Conservation (phyloP, 495 filamentous ascomycete species). For the Aspergillus kassunensis region DNA sequence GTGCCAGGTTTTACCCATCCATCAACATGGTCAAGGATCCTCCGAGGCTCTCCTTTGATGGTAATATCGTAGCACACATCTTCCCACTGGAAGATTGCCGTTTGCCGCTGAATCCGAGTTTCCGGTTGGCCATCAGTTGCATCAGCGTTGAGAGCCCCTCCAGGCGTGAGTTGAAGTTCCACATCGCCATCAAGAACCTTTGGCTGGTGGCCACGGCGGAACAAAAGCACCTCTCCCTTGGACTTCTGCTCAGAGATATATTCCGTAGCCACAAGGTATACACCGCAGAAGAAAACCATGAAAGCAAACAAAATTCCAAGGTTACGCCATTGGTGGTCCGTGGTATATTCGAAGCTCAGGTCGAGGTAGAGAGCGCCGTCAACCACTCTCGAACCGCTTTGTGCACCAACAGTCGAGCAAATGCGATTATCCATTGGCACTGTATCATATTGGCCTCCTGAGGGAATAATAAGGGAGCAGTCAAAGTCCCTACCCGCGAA, state of each 20-base stretch:
- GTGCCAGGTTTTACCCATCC: constrained; percentile 67
- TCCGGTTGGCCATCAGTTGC: too few relatives aligned
- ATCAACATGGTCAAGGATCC: constrained; percentile 57
- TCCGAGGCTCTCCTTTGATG: constrained; percentile 51
- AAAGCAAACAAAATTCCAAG: constrained; percentile 66
- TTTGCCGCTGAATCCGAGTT: too few relatives aligned
- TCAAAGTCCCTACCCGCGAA: constrained; percentile 50
- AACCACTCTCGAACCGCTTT: constrained; percentile 42
- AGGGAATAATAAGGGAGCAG: constrained; percentile 45
- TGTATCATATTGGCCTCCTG: constrained; percentile 26
- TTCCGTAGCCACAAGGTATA: constrained; percentile 43
- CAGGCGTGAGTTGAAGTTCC: too few relatives aligned
- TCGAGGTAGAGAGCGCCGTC: constrained; percentile 44
- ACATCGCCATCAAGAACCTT: too few relatives aligned
- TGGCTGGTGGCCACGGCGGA: constrained; percentile 41
- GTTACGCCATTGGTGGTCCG: constrained; percentile 62
- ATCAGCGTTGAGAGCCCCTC: too few relatives aligned
- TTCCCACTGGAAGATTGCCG: too few relatives aligned
- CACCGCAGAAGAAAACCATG: constrained; percentile 54
- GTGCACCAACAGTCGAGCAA: constrained; percentile 53
- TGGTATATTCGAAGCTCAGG: constrained; percentile 52
- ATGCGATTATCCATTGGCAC: constrained; percentile 20
- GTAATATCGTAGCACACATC: constrained; percentile 68
- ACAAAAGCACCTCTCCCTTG: constrained; percentile 51
- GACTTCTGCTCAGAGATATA: constrained; percentile 42